A percentile compares a stretch with the other conserved stretches of the same genome.
Conservation (phyloP, 139 green algal species). For the Desmodesmus armatus region DNA sequence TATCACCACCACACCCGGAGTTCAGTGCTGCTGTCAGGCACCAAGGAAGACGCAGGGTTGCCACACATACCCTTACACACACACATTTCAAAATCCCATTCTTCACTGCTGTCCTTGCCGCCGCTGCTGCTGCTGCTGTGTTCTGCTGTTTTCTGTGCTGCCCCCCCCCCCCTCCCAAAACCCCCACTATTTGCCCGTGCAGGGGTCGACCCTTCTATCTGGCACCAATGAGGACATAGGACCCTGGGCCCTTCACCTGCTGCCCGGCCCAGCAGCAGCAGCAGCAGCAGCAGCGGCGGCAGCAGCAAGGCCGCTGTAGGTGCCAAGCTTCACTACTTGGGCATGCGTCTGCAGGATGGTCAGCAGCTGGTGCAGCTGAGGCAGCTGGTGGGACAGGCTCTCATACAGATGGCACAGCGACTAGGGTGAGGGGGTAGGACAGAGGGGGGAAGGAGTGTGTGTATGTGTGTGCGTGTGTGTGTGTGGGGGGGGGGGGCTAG, state of each 20-base stretch:
- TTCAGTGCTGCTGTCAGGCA: no score
- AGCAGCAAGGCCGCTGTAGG: slow-evolving; percentile 20
- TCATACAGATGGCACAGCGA: slow-evolving; percentile 18
- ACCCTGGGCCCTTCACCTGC: slow-evolving; percentile 29
- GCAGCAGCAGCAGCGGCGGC: slow-evolving; percentile 1
- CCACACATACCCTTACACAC: no score
- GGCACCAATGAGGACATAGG: slow-evolving; percentile 23
- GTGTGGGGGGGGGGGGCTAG: no score
- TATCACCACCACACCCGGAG: no score
- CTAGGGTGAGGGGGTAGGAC: slow-evolving; percentile 13
- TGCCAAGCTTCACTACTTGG: slow-evolving; percentile 9
- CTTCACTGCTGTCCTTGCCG: background rate
- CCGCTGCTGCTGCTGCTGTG: background rate
- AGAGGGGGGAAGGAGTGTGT: no score
- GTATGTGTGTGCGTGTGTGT: no score
- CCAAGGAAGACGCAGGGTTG: no score
- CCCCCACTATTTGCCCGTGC: no score
- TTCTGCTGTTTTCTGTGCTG: background rate
- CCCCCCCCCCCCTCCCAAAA: no score
- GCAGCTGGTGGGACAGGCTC: slow-evolving; percentile 31
- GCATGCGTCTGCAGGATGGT: slow-evolving; percentile 13
- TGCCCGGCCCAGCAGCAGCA: slow-evolving; percentile 13
- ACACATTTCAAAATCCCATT: no score
- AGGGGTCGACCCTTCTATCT: slow-evolving; percentile 15
- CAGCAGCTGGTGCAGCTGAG: slow-evolving; percentile 45